Percentiles rank a stretch among this genome's conserved stretches.
Evolutionary conservation across 148 eudicot species (phyloP).

Genomic region (Arbutus unedo): DNA sequence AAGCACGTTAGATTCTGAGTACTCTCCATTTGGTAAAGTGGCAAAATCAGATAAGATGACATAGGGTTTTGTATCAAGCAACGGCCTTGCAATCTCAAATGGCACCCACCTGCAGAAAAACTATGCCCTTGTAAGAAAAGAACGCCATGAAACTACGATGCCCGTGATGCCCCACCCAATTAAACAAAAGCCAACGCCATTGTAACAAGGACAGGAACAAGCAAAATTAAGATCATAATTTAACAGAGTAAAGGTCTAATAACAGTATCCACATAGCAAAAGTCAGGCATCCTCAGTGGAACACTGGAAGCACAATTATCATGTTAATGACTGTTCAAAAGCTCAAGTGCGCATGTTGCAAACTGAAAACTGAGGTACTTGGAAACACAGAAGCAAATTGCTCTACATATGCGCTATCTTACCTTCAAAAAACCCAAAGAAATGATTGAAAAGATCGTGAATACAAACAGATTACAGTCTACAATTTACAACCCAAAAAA

Average conservation of each 20-base stretch:
- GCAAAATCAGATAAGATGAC: constrained; percentile 63
- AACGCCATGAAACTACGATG: neutral
- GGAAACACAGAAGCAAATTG: constrained; percentile 1
- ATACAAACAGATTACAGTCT: neutral
- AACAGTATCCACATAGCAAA: neutral
- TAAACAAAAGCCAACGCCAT: neutral
- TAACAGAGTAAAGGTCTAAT: neutral
- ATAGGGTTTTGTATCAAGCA: constrained; percentile 66
- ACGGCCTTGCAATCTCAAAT: constrained; percentile 52
- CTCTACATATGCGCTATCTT: neutral
- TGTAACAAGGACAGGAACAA: neutral
- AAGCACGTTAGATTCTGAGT: constrained; percentile 18
- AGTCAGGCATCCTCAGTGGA: constrained; percentile 6
- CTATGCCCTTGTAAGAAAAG: constrained; percentile 14
- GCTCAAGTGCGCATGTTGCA: neutral
- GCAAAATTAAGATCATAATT: neutral
- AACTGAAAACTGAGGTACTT: neutral
- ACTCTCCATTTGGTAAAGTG: constrained; percentile 35
- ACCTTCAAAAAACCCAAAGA: neutral
- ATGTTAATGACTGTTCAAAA: neutral
- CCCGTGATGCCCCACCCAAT: neutral
- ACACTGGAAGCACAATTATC: neutral
- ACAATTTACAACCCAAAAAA: neutral
- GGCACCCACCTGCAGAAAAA: constrained; percentile 67
- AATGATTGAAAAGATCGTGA: neutral